phyloP scores from a whole-genome alignment of 2,329 filamentous ascomycete species.

The Xylaria sp. region DNA sequence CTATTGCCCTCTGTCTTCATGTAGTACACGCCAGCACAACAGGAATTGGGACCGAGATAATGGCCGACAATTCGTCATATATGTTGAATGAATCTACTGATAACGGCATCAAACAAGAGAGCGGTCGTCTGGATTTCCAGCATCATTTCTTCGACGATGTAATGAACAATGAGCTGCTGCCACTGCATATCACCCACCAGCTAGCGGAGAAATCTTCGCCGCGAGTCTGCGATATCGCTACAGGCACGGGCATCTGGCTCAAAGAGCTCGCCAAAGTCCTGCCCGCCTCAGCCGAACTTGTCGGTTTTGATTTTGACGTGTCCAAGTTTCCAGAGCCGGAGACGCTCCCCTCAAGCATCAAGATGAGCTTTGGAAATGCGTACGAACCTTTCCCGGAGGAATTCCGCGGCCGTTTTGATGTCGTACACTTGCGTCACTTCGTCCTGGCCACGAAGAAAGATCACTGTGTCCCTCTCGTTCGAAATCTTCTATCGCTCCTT shows the following conservation, averaged over 20 bases:
- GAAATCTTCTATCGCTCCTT: constrained; percentile 31
- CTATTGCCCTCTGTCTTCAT: background rate
- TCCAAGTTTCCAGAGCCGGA: constrained; percentile 34
- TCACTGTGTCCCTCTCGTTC: constrained; percentile 3
- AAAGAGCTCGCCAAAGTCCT: constrained; percentile 30
- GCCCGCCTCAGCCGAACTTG: constrained; percentile 31
- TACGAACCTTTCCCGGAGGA: constrained; percentile 34
- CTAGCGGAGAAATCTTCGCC: constrained; percentile 25
- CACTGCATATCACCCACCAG: constrained; percentile 19
- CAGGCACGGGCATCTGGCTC: constrained; percentile 36
- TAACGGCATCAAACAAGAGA: constrained; percentile 20
- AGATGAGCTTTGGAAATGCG: constrained; percentile 24
- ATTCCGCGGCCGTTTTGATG: constrained; percentile 27
- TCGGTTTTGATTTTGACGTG: constrained; percentile 36
- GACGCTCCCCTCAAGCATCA: constrained; percentile 27
- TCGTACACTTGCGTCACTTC: constrained; percentile 32
- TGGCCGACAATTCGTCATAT: constrained; percentile 29
- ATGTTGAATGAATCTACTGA: constrained; percentile 22
- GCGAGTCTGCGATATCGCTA: constrained; percentile 32
- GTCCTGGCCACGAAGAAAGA: constrained; percentile 21
- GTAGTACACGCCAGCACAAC: background rate
- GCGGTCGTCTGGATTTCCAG: constrained; percentile 26
- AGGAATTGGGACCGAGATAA: background rate
- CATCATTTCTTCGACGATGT: constrained; percentile 30
- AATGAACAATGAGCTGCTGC: constrained; percentile 33